Conservation (phyloP, 352 stramenopile species). For the Phytophthora nicotianae region DNA sequence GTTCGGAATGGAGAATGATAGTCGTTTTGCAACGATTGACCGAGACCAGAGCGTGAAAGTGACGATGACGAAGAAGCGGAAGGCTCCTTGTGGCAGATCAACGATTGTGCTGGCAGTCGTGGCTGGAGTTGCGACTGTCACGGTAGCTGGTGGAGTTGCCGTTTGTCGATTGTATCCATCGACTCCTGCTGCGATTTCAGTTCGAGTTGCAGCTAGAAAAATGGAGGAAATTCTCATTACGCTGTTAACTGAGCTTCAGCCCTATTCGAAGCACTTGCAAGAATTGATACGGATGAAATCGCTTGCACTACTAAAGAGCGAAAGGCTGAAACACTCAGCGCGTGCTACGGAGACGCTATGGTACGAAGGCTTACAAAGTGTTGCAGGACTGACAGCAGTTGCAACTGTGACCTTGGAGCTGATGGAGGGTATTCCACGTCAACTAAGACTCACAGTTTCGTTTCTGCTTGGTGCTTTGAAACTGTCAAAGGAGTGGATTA, state of each 20-base stretch:
- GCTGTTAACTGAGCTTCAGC: neutral
- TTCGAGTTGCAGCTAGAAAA: slow-evolving; percentile 6
- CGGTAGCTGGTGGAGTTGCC: slow-evolving; percentile 19
- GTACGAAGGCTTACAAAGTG: neutral
- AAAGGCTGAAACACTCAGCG: slow-evolving; percentile 10
- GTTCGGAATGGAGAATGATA: slow-evolving; percentile 6
- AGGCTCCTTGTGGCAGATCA: slow-evolving; percentile 21
- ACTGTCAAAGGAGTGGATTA: slow-evolving; percentile 14
- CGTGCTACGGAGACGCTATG: slow-evolving; percentile 7
- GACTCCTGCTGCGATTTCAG: slow-evolving; percentile 25
- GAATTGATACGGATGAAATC: slow-evolving; percentile 1
- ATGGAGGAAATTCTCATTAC: slow-evolving; percentile 3
- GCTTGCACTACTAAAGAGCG: slow-evolving; percentile 9
- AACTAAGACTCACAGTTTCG: slow-evolving; percentile 7
- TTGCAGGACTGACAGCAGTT: slow-evolving; percentile 2
- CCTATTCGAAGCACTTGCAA: neutral
- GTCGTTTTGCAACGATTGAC: slow-evolving; percentile 2
- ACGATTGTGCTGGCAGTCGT: slow-evolving; percentile 11
- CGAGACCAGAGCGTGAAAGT: slow-evolving; percentile 11
- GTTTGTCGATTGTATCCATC: slow-evolving; percentile 32
- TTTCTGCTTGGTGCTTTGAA: slow-evolving; percentile 8
- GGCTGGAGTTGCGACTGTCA: slow-evolving; percentile 15
- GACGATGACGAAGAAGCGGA: slow-evolving; percentile 28
- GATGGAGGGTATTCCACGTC: slow-evolving; percentile 1
- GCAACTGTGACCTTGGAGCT: slow-evolving; percentile 4